A percentile compares a stretch with the other conserved stretches of the same genome.
Conservation (phyloP, 495 filamentous ascomycete species). For the Penicillium tannophilum region DNA sequence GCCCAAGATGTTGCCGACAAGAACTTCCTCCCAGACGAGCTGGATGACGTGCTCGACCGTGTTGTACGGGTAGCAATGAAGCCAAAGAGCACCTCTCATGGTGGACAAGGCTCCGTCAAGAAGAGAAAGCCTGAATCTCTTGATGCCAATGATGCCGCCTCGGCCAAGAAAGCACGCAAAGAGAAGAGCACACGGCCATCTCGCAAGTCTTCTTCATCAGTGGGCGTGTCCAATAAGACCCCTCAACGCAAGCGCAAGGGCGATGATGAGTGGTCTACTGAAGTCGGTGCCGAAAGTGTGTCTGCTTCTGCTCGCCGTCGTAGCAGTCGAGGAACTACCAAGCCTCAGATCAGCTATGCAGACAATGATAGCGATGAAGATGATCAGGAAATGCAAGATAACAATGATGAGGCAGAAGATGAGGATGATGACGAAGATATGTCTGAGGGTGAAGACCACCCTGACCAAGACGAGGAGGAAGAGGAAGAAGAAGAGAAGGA, state of each 20-base stretch:
- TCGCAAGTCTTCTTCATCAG: constrained; percentile 42
- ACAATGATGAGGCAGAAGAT: constrained; percentile 27
- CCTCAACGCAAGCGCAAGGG: constrained; percentile 46
- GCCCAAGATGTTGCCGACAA: constrained; percentile 83
- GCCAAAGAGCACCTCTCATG: constrained; percentile 35
- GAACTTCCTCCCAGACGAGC: constrained; percentile 77
- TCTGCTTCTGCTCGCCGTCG: constrained; percentile 39
- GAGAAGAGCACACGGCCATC: constrained; percentile 33
- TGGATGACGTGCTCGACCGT: constrained; percentile 75
- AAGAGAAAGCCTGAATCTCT: constrained; percentile 52
- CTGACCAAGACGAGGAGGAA: constrained; percentile 12
- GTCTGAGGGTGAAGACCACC: constrained; percentile 22
- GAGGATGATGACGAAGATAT: constrained; percentile 32
- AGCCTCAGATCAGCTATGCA: constrained; percentile 50
- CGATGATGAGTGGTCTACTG: constrained; percentile 48
- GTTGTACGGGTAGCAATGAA: constrained; percentile 55
- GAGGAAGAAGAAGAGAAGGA: constrained; percentile 21
- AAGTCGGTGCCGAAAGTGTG: constrained; percentile 31
- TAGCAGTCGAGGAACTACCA: constrained; percentile 39
- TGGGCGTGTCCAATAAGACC: constrained; percentile 39
- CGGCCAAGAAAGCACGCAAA: constrained; percentile 50
- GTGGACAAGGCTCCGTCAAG: constrained; percentile 32
- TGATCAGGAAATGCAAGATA: constrained; percentile 54
- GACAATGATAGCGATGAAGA: constrained; percentile 57
- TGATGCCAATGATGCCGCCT: constrained; percentile 33